A percentile compares a stretch with the other conserved stretches of the same genome.
Evolutionary conservation across 1,139 yeast species (phyloP).

Genomic region (Arxiozyma heterogenica): DNA sequence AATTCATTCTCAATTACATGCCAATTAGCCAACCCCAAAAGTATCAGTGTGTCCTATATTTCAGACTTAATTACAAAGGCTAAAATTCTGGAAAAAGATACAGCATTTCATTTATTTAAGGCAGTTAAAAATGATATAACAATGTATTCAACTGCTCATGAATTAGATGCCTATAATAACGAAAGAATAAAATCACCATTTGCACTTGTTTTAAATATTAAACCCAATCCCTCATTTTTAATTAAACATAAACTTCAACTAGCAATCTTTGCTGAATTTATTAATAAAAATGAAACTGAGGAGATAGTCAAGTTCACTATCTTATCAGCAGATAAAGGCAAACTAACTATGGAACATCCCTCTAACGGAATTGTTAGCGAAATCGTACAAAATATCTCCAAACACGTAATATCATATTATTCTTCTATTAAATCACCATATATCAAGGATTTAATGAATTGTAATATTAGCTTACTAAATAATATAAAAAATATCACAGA

Average conservation of each 20-base stretch:
- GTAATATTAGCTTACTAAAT: slow-evolving; percentile 13
- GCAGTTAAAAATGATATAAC: slow-evolving; percentile 35
- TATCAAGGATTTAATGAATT: slow-evolving; percentile 8
- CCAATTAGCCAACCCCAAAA: slow-evolving; percentile 24
- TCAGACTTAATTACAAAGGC: slow-evolving; percentile 69
- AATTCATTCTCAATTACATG: slow-evolving; percentile 21
- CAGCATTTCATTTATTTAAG: slow-evolving; percentile 79
- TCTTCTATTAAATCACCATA: slow-evolving; percentile 20
- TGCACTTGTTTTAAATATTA: slow-evolving; percentile 54
- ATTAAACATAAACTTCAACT: slow-evolving; percentile 36
- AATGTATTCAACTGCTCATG: slow-evolving; percentile 76
- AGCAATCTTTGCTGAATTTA: slow-evolving; percentile 39
- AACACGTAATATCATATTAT: slow-evolving; percentile 14
- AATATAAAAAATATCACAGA: slow-evolving; percentile 2
- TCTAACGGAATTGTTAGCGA: slow-evolving; percentile 4
- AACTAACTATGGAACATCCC: slow-evolving; percentile 1
- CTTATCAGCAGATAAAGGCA: slow-evolving; percentile 5
- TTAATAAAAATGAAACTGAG: slow-evolving; percentile 23
- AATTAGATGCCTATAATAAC: slow-evolving; percentile 43
- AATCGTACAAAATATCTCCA: slow-evolving; percentile 2
- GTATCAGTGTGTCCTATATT: slow-evolving; percentile 37
- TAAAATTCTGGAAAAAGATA: slow-evolving; percentile 63
- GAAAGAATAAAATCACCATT: slow-evolving; percentile 58
- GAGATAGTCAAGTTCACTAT: slow-evolving; percentile 13
- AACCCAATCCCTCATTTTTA: slow-evolving; percentile 32